Conservation (phyloP, 371 early-diverging fungal genomes). For the Circinella minor region DNA sequence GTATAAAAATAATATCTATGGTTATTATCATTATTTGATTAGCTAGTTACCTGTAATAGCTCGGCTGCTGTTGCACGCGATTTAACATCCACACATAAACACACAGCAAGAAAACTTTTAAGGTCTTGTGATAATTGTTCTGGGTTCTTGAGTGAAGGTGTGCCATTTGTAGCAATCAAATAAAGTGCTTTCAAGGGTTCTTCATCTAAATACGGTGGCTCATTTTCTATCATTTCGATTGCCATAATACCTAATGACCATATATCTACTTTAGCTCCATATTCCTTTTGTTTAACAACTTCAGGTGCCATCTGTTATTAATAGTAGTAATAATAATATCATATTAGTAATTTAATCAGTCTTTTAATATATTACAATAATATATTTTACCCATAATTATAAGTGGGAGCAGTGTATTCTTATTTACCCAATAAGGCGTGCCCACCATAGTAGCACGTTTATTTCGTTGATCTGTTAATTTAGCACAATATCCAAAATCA, state of each 20-base stretch:
- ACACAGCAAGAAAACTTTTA: conserved; percentile 87
- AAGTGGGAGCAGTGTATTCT: too few relatives aligned
- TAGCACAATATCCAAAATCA: conserved; percentile 92
- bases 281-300: conserved; percentile 90
- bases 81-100: conserved; percentile 89
- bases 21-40: neutral
- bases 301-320: conserved; percentile 80
- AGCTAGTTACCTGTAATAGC: conserved; percentile 36
- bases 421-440: conserved; percentile 74
- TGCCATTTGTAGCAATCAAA: conserved; percentile 96
- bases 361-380: neutral
- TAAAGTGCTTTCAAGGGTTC: conserved; percentile 94
- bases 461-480: conserved; percentile 77
- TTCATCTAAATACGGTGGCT: conserved; percentile 97
- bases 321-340: neutral
- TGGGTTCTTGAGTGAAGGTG: conserved; percentile 90
- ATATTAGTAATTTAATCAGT: neutral
- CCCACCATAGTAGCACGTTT: conserved; percentile 95
- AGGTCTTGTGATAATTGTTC: conserved; percentile 79
- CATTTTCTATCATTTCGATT: conserved; percentile 98
- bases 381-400: too few relatives aligned
- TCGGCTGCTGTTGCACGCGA: conserved; percentile 86
- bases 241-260: conserved; percentile 97
- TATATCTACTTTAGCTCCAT: conserved; percentile 90
- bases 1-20: too few relatives aligned